Conservation (phyloP, 2,329 filamentous ascomycete species). For the Zymoseptoria brevis region DNA sequence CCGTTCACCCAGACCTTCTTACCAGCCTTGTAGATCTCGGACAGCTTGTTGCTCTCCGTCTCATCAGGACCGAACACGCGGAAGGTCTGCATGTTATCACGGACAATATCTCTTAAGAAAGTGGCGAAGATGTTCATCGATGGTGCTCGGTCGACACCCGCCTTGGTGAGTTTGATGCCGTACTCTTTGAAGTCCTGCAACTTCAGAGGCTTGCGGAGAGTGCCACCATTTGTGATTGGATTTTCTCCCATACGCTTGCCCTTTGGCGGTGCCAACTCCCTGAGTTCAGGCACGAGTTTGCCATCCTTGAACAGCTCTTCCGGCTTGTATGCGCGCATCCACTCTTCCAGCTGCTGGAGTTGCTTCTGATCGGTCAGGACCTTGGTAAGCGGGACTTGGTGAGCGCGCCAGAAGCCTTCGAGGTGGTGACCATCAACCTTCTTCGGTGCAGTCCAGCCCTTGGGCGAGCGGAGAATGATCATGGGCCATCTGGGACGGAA, state of each 20-base stretch:
- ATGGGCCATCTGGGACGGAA: constrained; percentile 70
- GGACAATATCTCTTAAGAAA: constrained; percentile 61
- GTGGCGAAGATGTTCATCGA: constrained; percentile 64
- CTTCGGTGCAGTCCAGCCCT: constrained; percentile 71
- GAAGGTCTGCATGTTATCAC: constrained; percentile 58
- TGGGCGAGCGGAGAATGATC: constrained; percentile 68
- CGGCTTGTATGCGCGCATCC: constrained; percentile 70
- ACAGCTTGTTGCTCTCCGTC: constrained; percentile 73
- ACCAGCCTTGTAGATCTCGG: constrained; percentile 60
- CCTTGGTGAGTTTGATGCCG: constrained; percentile 52
- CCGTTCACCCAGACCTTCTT: constrained; percentile 78
- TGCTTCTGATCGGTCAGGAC: constrained; percentile 56
- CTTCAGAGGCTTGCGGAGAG: constrained; percentile 57
- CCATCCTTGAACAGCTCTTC: constrained; percentile 63
- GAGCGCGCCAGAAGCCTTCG: constrained; percentile 69
- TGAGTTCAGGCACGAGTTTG: constrained; percentile 55
- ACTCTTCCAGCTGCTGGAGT: constrained; percentile 61
- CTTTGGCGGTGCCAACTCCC: constrained; percentile 56
- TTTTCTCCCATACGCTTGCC: constrained; percentile 68
- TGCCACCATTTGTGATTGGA: constrained; percentile 64
- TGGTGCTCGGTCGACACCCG: constrained; percentile 43
- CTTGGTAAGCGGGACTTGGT: constrained; percentile 69
- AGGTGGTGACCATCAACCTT: constrained; percentile 63
- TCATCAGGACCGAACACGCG: constrained; percentile 73
- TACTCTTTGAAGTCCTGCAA: constrained; percentile 66